Conservation (phyloP, 495 filamentous ascomycete genomes). For the Chaetomium fimeti region DNA sequence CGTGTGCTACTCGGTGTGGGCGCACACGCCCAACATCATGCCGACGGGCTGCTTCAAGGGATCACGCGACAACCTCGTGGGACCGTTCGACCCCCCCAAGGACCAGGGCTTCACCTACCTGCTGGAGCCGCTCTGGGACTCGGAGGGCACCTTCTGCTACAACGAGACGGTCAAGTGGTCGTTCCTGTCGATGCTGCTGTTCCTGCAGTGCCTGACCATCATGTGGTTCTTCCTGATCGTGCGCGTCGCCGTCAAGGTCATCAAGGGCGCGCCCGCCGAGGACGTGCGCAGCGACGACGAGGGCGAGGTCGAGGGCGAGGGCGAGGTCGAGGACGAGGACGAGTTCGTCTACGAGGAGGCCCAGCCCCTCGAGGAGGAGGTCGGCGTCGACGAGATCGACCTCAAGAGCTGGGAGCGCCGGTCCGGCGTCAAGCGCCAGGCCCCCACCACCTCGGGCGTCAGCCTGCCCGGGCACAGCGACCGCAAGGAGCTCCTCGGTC, state of each 20-base stretch:
- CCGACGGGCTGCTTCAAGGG: conserved; percentile 68
- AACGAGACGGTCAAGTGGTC: conserved; percentile 65
- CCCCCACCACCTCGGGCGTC: conserved; percentile 47
- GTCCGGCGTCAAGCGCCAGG: conserved; percentile 45
- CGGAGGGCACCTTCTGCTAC: conserved; percentile 73
- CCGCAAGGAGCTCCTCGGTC: conserved; percentile 67
- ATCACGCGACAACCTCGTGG: conserved; percentile 45
- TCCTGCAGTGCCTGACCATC: conserved; percentile 75
- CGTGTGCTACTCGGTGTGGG: conserved; percentile 77
- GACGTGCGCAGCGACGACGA: conserved; percentile 89
- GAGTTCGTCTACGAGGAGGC: conserved; percentile 49
- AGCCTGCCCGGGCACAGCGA: conserved; percentile 68
- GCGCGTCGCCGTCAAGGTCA: conserved; percentile 70
- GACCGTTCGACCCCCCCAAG: conserved; percentile 55
- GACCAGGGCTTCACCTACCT: conserved; percentile 60
- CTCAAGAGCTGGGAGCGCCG: conserved; percentile 54
- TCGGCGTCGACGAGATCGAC: conserved; percentile 61
- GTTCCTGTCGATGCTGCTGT: conserved; percentile 73
- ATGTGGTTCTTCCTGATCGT: conserved; percentile 91
- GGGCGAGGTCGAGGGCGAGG: conserved; percentile 56
- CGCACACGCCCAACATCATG: conserved; percentile 63
- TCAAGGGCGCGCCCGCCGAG: conserved; percentile 75
- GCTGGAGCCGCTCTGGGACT: conserved; percentile 65
- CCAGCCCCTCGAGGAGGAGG: conserved; percentile 60
- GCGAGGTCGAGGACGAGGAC: conserved; percentile 56